Base-by-base conservation (phyloP, 495 filamentous ascomycete genomes). In the Pyronema omphalodes region DNA sequence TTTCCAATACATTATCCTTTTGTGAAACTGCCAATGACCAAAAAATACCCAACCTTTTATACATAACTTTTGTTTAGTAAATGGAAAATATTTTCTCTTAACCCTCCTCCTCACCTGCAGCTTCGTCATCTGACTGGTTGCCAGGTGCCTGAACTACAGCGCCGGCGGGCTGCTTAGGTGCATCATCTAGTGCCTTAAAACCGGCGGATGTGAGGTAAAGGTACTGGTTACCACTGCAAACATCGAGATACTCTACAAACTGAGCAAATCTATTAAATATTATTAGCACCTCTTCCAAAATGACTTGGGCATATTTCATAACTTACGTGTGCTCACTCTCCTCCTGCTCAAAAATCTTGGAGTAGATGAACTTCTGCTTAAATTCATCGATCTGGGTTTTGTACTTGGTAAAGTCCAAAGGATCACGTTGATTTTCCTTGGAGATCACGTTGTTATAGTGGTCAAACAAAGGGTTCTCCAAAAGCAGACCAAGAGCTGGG, bases 301-400 rank as follows among this genome's bases (percentile, higher is more conserved):
- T 8, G 12, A 52, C 19, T 17, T 29, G 12, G 18, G 17, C 33
- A 7, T 8, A 41, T 29, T 29, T 29, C 5, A 1, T 44, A 44
- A 76, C 81, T 70, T 71, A 88, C 82, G 75, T 71, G 58, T 84
- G 77, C 54, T 79, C 75, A 62, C 82, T 74, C 66, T 88, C 82
- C 68, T 96, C 91, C 58, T 91, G 80, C 36, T 82, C 76, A 69
- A 88, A 96, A 55, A 96, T 93, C 9, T 84, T 73, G 59, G 82
- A 75, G 63, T 99, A 99, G 48, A 99, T 96, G 67, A 94, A 81
- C 56, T 80, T 69, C 65, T 94, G 83, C 71, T 94, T 95, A 67
- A 99, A 99, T 56, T 80, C 81, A 51, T 77, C 70, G 58, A 99
- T 86, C 67, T 85, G 76, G 57, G 76, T 74, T 48, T 86, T 73